A percentile compares a stretch with the other conserved stretches of the same genome.
phyloP scores from a whole-genome alignment of 352 stramenopile species.

The Peronospora belbahrii region DNA sequence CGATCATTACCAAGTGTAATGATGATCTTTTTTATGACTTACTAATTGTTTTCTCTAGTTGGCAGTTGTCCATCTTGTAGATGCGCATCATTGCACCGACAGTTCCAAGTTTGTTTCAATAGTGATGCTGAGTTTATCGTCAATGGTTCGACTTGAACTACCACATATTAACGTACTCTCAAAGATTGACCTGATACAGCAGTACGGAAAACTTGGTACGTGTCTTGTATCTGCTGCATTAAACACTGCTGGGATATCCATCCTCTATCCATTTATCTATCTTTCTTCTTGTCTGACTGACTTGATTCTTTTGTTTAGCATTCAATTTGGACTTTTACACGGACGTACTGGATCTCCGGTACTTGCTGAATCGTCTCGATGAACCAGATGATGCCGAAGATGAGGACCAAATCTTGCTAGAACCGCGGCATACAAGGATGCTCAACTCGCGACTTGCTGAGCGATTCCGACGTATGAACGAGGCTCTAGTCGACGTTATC shows the following conservation, averaged over 20 bases:
- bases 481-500: slow-evolving; percentile 77
- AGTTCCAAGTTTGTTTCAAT: slow-evolving; percentile 97
- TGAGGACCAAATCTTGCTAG: slow-evolving; percentile 31
- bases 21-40: no score
- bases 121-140: slow-evolving; percentile 92
- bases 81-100: slow-evolving; percentile 90
- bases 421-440: slow-evolving; percentile 20
- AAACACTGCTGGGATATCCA: no score
- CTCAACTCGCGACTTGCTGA: slow-evolving; percentile 26
- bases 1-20: no score
- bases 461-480: slow-evolving; percentile 78
- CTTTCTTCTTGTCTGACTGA: background rate
- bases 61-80: slow-evolving; percentile 92
- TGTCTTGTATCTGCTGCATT: background rate
- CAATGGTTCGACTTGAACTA: slow-evolving; percentile 96
- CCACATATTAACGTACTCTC: slow-evolving; percentile 98
- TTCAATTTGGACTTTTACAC: slow-evolving; percentile 88
- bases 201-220: slow-evolving; percentile 79
- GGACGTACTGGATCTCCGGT: slow-evolving; percentile 77
- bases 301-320: slow-evolving; percentile 18
- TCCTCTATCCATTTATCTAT: no score
- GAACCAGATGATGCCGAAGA: slow-evolving; percentile 47
- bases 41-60: slow-evolving; percentile 50
- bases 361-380: slow-evolving; percentile 72
- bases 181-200: slow-evolving; percentile 97